phyloP scores from a whole-genome alignment of 352 stramenopile genomes.

The Pythium biforme region DNA sequence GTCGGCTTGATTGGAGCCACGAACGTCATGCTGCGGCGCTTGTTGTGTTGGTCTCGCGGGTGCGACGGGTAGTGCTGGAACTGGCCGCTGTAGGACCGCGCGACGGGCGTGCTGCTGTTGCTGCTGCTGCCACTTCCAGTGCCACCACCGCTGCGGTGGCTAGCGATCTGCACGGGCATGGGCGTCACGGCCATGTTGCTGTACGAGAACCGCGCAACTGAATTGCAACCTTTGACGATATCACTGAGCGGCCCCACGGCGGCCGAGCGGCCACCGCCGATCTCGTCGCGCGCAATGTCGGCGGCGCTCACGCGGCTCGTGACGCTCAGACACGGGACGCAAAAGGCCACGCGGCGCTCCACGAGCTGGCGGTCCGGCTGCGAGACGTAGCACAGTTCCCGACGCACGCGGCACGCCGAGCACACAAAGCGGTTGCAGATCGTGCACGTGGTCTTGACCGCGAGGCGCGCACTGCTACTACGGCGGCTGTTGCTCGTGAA shows the following conservation, averaged over 20 bases:
- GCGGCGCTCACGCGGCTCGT: slow-evolving; percentile 6
- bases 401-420: slow-evolving; percentile 22
- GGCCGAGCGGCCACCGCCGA: slow-evolving; percentile 11
- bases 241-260: slow-evolving; percentile 13
- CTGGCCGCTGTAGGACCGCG: neutral
- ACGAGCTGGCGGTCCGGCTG: slow-evolving; percentile 14
- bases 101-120: neutral
- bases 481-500: neutral
- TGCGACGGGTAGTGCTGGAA: neutral
- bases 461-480: neutral
- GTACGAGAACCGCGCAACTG: slow-evolving; percentile 19
- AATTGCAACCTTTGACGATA: slow-evolving; percentile 18
- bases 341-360: slow-evolving; percentile 18
- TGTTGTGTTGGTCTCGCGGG: slow-evolving; percentile 2
- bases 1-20: slow-evolving; percentile 11
- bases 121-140: too few relatives aligned
- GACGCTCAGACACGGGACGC: slow-evolving; percentile 25
- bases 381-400: slow-evolving; percentile 16
- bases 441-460: slow-evolving; percentile 14
- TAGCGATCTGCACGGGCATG: neutral
- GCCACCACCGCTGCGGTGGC: neutral
- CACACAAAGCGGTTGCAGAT: slow-evolving; percentile 24
- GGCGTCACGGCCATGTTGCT: neutral
- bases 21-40: slow-evolving; percentile 24
- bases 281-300: slow-evolving; percentile 24